These are phyloP conservation scores for Geosmithia morbida DNA, from an alignment of 2,329 filamentous ascomycete genomes.

Conservation along the genomic window DNA sequence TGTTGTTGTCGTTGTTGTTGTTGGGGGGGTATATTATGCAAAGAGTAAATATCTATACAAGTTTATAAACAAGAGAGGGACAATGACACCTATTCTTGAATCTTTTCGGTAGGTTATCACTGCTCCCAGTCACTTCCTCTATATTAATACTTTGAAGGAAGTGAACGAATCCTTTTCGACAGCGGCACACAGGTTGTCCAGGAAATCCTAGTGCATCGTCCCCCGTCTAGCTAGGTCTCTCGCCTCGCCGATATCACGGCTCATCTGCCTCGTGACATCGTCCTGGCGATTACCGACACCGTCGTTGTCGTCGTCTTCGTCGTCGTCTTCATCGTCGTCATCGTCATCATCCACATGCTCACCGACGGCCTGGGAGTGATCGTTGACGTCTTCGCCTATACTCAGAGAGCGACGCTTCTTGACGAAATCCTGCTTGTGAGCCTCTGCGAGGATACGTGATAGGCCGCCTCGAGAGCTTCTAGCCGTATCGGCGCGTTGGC, in stretches of 20 bases:
- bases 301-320: slow-evolving; percentile 9
- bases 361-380: slow-evolving; percentile 15
- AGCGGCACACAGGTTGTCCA: background rate
- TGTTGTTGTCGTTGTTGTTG: too few relatives aligned
- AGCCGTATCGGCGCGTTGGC: slow-evolving; percentile 18
- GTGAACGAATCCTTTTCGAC: too few relatives aligned
- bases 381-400: slow-evolving; percentile 9
- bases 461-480: slow-evolving; percentile 19
- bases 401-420: slow-evolving; percentile 38
- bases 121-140: too few relatives aligned
- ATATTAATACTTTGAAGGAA: too few relatives aligned
- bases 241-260: background rate
- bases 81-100: too few relatives aligned
- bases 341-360: slow-evolving; percentile 17
- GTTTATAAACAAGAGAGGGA: too few relatives aligned
- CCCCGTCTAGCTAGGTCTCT: background rate
- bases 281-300: slow-evolving; percentile 2
- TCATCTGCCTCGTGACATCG: slow-evolving; percentile 6
- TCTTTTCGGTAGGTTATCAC: too few relatives aligned
- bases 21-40: too few relatives aligned
- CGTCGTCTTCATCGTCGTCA: slow-evolving; percentile 11
- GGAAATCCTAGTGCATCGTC: background rate
- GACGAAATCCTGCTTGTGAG: slow-evolving; percentile 86
- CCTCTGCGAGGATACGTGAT: slow-evolving; percentile 58
- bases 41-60: too few relatives aligned